Base-by-base conservation (phyloP, 2,329 filamentous ascomycete genomes). In the Paraconiothyrium sp. region DNA sequence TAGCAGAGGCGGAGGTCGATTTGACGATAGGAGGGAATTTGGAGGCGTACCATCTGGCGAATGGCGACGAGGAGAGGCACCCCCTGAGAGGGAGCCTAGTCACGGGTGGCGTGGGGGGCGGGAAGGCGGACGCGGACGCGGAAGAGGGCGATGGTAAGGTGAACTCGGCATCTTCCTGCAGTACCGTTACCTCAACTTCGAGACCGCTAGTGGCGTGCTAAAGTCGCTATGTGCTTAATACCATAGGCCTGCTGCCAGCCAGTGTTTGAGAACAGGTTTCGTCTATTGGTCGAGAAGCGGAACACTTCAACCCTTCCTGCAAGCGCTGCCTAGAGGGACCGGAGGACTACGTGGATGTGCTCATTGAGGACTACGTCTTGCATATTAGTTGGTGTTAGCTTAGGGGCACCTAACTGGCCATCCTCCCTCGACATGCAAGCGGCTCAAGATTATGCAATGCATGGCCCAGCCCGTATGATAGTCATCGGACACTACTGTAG, bases 51-150 rank as follows among this genome's bases (percentile, higher is more conserved):
- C 87, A 0, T 77, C 77, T 47, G 89, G 89, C 1, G 89, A 91
- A 70, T 91, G 89, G 89, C 84, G 87, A 65, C 84, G 89, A 67
- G 89, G 89, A 0, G 89, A 91, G 72, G 83, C 82, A 58, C 72
- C 90, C 54, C 89, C 89, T 1, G 84, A 88, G 24, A 61, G 72
- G 39, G 82, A 81, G 37, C 50, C 59, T 6, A 65, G 67, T 9
- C 69, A 66, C 51, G 52, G 39, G 3, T 70, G 72, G 37, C 63
- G 71, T 52, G 68, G 73, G 51, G 67, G 74, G 56, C 80, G 81
- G 59, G 77, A 78, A 54, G 76, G 78, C 70, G 80, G 27, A 20
- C 72, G 77, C 47, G 74, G 70, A 30, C 49, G 66, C 11, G 65
- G 75, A 22, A 63, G 73, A 52, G 72, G 75, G 64, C 62, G 71